Evolutionary conservation across 2,329 filamentous ascomycete species (phyloP), one percentile per base, ranked within the genome.

Genomic region (Cryphonectria nitschkei): DNA sequence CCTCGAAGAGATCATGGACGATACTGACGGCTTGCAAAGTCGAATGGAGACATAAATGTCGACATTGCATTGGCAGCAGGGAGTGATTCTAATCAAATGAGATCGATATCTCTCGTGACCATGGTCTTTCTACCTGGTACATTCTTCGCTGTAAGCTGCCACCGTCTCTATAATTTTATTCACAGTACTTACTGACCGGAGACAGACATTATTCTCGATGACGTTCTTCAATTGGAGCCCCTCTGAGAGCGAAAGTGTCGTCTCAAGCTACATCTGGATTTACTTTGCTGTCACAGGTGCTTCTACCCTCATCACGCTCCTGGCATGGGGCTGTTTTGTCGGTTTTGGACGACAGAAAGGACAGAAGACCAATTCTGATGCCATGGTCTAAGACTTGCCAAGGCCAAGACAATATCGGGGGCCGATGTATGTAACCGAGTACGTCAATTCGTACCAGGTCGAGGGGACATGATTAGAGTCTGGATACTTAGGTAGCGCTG

Each of bases 121-220:
- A 79, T 80, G 77, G 56, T 80, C 0, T 80, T 79, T 61, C 73
- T 80, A 0, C 78, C 78, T 0, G 77, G 77, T 1, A 80, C 77
- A 3, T 78, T 79, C 63, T 72, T 78, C 7, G 76, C 77, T 13
- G 78, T 78, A 73, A 22, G 46, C 8, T n/a, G 6, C 22, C 46
- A 50, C 22, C 22, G 11, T 50, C 46, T 50, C 19, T 16, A 5
- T 9, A n/a, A 3, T 3, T n/a, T 50, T 50, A 11, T 50, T 50
- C 46, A 11, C 46, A 63, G 74, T 68, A 16, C 2, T 37, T 39
- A 63, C 0, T 32, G 37, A n/a, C 1, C 26, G 26, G 26, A 26
- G 13, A 32, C 52, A 77, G 76, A 73, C 73, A 29, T n/a, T 77
- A 0, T 77, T 77, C 41, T 77, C 76, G 0, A 77, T 75, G 73